Base-by-base conservation (phyloP, 169 alveolate species). In the Theileria annulata region DNA sequence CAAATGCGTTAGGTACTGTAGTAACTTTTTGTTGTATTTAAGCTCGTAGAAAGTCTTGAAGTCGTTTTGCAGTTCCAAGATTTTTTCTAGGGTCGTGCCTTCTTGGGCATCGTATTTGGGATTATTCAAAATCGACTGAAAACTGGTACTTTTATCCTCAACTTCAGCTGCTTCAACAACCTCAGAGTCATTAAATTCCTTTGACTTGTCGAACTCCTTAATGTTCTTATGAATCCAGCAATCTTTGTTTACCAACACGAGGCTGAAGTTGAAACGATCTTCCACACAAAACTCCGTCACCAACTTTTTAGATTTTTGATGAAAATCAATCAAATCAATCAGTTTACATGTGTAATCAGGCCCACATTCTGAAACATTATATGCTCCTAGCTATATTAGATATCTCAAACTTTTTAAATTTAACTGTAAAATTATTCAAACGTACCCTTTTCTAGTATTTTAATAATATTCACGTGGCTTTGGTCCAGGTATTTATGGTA, bases 291-390 rank as follows among this genome's bases (percentile, higher is more conserved):
- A 74, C 13, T 75, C 88, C 28, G 37, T 19, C 47, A 28, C 27
- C 30, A 63, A 3, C n/a, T 25, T 51, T 23, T 17, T 13, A 0
- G 88, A 80, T 35, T 21, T 67, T 25, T 54, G 23, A 59, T 56
- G 33, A 37, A 70, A 77, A 56, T 15, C 51, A 42, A 80, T 23
- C 51, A 75, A 23, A 15, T 63, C 88, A 3, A 48, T 75, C 48
- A 80, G 31, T 80, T 80, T 80, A 35, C 82, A 19, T 19, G 67
- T 71, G 60, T 80, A 80, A 23, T 70, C 15, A 9, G 67, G 66
- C 30, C 88, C 88, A 58, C 88, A 80, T 21, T 80, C 88, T 63
- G 31, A 4, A 33, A 19, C n/a, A 19, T 19, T 10, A 4, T 21
- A 12, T 63, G 3, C 3, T 33, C 27, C 25, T 12, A 63, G 23